Percentiles rank a stretch among this genome's conserved stretches.
These are phyloP conservation scores for Schrenkiella parvula DNA, from an alignment of 345 rosid genomes.

Conservation along the genomic window DNA sequence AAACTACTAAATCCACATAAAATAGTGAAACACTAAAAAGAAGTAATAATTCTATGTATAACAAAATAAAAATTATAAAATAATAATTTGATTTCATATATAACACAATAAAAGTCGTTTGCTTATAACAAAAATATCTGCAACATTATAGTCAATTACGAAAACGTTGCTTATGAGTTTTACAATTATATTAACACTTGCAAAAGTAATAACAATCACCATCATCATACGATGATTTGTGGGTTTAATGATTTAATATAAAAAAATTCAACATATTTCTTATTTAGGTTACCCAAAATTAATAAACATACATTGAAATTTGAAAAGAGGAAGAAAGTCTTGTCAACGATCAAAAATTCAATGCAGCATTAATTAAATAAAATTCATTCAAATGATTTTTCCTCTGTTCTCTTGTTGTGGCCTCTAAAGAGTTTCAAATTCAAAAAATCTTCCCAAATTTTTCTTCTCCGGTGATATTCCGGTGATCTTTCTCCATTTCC, in stretches of 20 bases:
- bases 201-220: not conserved
- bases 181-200: not conserved
- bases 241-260: not conserved
- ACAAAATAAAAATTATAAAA: too few species aligned
- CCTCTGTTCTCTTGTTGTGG: not conserved
- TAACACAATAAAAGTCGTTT: too few species aligned
- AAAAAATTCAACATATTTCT: not conserved
- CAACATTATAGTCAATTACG: not conserved
- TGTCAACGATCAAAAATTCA: not conserved
- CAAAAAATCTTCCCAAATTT: not conserved
- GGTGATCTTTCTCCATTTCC: not conserved
- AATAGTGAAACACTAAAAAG: too few species aligned
- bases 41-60: too few species aligned
- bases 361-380: not conserved
- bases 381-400: not conserved
- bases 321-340: slow-evolving; percentile 1
- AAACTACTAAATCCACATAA: too few species aligned
- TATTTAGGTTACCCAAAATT: not conserved
- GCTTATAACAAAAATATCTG: too few species aligned
- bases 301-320: not conserved
- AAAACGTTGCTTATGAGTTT: not conserved
- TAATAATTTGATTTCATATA: too few species aligned
- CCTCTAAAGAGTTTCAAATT: not conserved
- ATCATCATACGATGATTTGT: slow-evolving; percentile 19
- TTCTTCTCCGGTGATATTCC: not conserved